phyloP scores from a whole-genome alignment of 2,329 filamentous ascomycete genomes.

The Aspergillus quadrilineatus region DNA sequence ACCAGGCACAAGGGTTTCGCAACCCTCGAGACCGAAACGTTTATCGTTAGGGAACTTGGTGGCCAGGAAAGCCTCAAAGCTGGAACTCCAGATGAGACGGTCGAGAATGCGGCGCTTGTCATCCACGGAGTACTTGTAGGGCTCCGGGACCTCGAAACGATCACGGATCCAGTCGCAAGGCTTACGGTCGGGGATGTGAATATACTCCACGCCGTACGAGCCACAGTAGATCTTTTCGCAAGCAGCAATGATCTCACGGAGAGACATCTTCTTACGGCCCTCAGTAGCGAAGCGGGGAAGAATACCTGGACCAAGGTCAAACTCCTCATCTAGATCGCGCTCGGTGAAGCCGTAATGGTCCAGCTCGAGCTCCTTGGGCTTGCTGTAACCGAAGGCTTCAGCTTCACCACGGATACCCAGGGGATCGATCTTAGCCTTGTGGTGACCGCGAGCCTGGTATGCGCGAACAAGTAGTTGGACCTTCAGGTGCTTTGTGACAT shows the following conservation, averaged over 20 bases:
- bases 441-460: constrained; percentile 96
- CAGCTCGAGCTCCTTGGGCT: constrained; percentile 88
- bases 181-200: constrained; percentile 95
- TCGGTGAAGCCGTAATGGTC: constrained; percentile 95
- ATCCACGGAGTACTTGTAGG: constrained; percentile 96
- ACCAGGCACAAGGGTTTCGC: constrained; percentile 92
- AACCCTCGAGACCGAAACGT: constrained; percentile 96
- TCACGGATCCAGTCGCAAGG: constrained; percentile 98
- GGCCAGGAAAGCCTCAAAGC: constrained; percentile 91
- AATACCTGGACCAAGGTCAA: constrained; percentile 89
- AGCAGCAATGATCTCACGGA: constrained; percentile 87
- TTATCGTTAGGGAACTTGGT: constrained; percentile 99
- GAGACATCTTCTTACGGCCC: constrained; percentile 88
- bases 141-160: constrained; percentile 86
- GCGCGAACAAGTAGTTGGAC: constrained; percentile 95
- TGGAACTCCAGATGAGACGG: constrained; percentile 96
- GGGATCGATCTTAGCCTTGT: constrained; percentile 97
- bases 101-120: constrained; percentile 98
- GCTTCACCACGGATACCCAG: constrained; percentile 87
- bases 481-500: constrained; percentile 95
- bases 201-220: constrained; percentile 97
- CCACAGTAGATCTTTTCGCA: constrained; percentile 97
- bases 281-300: constrained; percentile 89
- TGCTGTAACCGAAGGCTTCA: constrained; percentile 78
- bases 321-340: constrained; percentile 89